Evolutionary conservation across 495 filamentous ascomycete genomes (phyloP).

Genomic region (Platismatia glauca): DNA sequence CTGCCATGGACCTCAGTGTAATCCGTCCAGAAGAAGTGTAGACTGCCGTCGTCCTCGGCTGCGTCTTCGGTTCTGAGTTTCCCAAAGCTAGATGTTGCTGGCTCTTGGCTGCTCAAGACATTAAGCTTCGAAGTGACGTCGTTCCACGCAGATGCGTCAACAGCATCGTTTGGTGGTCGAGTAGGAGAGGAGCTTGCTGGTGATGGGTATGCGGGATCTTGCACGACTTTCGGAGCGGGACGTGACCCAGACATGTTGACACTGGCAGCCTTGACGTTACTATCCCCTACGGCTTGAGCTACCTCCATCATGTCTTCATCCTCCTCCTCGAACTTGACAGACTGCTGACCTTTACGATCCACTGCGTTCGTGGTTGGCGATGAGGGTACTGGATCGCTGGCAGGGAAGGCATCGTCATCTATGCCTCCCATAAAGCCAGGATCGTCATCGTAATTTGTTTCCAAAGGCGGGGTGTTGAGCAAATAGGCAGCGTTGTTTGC

Average conservation of each 20-base stretch:
- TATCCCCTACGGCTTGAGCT: slow-evolving; percentile 56
- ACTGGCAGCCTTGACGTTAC: slow-evolving; percentile 54
- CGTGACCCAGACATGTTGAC: slow-evolving; percentile 84
- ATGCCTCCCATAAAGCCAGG: slow-evolving; percentile 44
- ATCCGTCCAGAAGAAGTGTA: slow-evolving; percentile 95
- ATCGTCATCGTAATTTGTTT: slow-evolving; percentile 42
- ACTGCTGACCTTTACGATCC: slow-evolving; percentile 55
- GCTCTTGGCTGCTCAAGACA: slow-evolving; percentile 62
- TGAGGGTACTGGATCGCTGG: slow-evolving; percentile 80
- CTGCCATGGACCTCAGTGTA: slow-evolving; percentile 90
- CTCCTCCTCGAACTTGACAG: slow-evolving; percentile 52
- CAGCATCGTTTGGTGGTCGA: slow-evolving; percentile 43
- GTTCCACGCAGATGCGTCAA: slow-evolving; percentile 86
- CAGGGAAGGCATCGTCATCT: slow-evolving; percentile 58
- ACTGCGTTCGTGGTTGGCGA: slow-evolving; percentile 78
- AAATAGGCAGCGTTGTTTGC: slow-evolving; percentile 26
- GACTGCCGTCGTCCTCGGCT: slow-evolving; percentile 80
- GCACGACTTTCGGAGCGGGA: slow-evolving; percentile 59
- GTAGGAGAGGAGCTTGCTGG: slow-evolving; percentile 70
- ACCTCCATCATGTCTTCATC: slow-evolving; percentile 84
- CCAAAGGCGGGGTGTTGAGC: slow-evolving; percentile 33
- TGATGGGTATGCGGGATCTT: slow-evolving; percentile 55
- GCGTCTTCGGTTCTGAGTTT: slow-evolving; percentile 75
- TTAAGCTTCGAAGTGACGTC: slow-evolving; percentile 79
- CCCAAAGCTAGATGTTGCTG: slow-evolving; percentile 55